Evolutionary conservation across 495 filamentous ascomycete species (phyloP), one percentile per base, ranked within the genome.

Genomic region (Thozetella sp.): DNA sequence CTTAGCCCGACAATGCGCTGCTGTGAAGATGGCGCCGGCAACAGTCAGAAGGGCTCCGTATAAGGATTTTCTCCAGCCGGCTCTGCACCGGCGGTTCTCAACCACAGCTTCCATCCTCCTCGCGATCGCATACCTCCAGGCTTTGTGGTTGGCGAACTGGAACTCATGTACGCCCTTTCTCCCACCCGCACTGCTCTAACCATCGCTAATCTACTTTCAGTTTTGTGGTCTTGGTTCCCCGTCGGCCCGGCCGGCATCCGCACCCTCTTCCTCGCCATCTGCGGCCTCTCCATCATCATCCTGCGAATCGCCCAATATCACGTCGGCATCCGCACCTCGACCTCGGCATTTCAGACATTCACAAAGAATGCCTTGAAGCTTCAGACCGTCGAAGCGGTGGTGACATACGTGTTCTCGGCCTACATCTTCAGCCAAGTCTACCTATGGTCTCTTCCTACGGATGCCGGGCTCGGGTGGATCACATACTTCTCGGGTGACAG

Each of bases 241-340:
- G 61, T 97, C 50, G 90, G 93, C 55, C 81, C 75, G 56, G 86
- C 88, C 40, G 91, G 88, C 59, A 68, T 96, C 27, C 89, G 93
- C 57, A 83, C 90, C n/a, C 59, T 91, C 30, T 80, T 94, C 57
- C 89, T 93, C 72, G 83, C 95, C 65, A 78, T 93, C 51, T 79
- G 83, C 34, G 78, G 93, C 55, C 89, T 95, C 70, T 70, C 77
- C 25, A 74, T 87, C 59, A 72, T 88, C 67, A 85, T 97, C 62
- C 82, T 97, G 25, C 91, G 95, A 57, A 91, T 97, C 61, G 84
- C 89, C 43, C 89, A 95, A 65, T 83, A 96, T 71, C 96, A 97
- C 72, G 80, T 86, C 57, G 90, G 88, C 56, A 67, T 80, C 53
- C 85, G 92, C 70, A 92, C 89, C 20, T 88, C 90, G 30, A 75